Evolutionary conservation across 2,329 filamentous ascomycete genomes (phyloP).

Genomic region (Fusarium odoratissimum): DNA sequence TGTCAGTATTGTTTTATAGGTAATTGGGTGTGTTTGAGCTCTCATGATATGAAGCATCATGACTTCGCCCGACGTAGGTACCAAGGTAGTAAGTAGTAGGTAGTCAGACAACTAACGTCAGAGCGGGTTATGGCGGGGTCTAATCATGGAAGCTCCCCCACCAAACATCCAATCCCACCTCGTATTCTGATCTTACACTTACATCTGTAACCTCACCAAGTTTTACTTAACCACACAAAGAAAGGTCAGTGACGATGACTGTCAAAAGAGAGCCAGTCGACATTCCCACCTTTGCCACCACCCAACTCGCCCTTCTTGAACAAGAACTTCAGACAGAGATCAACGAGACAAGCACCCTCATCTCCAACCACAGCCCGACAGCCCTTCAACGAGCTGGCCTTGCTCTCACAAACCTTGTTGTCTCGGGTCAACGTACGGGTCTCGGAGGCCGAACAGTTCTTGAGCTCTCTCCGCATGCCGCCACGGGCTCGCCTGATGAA

Average conservation of each 20-base stretch:
- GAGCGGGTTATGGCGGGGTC: slow-evolving; percentile 39
- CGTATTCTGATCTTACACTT: slow-evolving; percentile 22
- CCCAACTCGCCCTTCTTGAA: slow-evolving; percentile 77
- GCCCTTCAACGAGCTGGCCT: slow-evolving; percentile 81
- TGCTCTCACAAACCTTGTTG: slow-evolving; percentile 79
- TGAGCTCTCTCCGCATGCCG: slow-evolving; percentile 80
- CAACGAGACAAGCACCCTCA: slow-evolving; percentile 73
- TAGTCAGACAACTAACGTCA: slow-evolving; percentile 23
- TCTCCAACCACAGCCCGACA: slow-evolving; percentile 74
- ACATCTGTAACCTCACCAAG: not conserved
- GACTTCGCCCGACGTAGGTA: not conserved
- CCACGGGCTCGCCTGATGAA: slow-evolving; percentile 63
- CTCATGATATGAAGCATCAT: slow-evolving; percentile 20
- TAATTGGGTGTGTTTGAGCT: not conserved
- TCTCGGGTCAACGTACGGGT: slow-evolving; percentile 84
- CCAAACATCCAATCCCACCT: slow-evolving; percentile 26
- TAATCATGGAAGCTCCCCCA: slow-evolving; percentile 12
- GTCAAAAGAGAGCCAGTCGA: slow-evolving; percentile 60
- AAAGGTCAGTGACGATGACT: slow-evolving; percentile 47
- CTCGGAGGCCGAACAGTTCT: slow-evolving; percentile 91
- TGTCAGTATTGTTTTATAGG: not conserved
- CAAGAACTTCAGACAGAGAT: slow-evolving; percentile 79
- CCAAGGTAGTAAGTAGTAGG: not conserved
- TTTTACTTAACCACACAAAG: not conserved
- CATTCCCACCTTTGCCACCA: slow-evolving; percentile 75